phyloP scores from a whole-genome alignment of 192 early-diverging fungal species.

The Pilobolus umbonatus region DNA sequence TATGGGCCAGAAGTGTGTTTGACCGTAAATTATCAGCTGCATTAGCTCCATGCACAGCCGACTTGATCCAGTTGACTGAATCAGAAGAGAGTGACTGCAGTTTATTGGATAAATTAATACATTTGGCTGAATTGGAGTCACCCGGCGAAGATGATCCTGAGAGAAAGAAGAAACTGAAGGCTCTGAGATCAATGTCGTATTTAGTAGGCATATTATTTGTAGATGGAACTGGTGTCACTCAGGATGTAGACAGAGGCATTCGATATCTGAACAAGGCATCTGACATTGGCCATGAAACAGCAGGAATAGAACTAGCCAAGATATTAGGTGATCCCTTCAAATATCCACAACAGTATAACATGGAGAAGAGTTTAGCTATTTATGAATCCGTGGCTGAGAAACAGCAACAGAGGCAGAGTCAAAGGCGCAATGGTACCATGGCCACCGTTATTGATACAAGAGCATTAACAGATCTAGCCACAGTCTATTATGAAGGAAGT shows the following conservation, averaged over 20 bases:
- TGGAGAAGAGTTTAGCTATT: conserved; percentile 15
- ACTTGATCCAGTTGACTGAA: neutral
- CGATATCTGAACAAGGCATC: conserved; percentile 14
- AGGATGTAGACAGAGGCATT: conserved; percentile 9
- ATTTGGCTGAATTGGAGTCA: neutral
- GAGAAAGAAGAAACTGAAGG: conserved; percentile 1
- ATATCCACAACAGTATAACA: conserved; percentile 21
- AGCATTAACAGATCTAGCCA: conserved; percentile 25
- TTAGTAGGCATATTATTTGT: conserved; percentile 23
- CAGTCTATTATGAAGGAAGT: conserved; percentile 28
- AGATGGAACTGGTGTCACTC: conserved; percentile 20
- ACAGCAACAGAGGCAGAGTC: neutral
- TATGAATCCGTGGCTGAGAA: conserved; percentile 19
- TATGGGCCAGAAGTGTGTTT: conserved; percentile 30
- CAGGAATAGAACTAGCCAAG: conserved; percentile 18
- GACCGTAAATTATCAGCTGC: conserved; percentile 24
- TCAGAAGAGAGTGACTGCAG: neutral
- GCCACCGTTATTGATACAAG: conserved; percentile 30
- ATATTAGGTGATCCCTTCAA: conserved; percentile 26
- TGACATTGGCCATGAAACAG: conserved; percentile 15
- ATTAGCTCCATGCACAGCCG: conserved; percentile 13
- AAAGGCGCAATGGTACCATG: neutral
- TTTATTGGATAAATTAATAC: conserved; percentile 10
- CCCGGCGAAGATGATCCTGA: neutral
- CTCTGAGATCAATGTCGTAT: conserved; percentile 16